Conservation (phyloP, 306 rosid species). For the Castanea sativa region DNA sequence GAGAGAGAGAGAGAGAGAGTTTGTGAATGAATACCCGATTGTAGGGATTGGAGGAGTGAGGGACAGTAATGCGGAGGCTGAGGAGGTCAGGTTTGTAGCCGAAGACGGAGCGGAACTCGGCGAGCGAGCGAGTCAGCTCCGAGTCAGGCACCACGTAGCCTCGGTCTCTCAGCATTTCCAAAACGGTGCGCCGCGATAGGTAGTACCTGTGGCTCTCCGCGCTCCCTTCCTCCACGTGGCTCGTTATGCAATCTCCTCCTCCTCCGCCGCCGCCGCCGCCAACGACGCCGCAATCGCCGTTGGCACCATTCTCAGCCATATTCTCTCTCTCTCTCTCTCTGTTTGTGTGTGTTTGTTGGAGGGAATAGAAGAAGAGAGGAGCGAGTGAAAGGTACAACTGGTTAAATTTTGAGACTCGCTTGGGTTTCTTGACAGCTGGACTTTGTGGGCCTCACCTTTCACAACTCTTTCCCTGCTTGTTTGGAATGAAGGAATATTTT, state of each 20-base stretch:
- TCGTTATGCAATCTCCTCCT: constrained; percentile 7
- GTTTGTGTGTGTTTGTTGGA: no score
- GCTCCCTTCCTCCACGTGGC: neutral
- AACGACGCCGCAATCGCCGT: neutral
- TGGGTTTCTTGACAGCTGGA: no score
- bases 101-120: constrained; percentile 31
- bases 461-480: no score
- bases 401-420: no score
- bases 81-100: constrained; percentile 35
- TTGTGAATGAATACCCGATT: constrained; percentile 26
- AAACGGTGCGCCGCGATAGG: constrained; percentile 24
- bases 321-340: neutral
- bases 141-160: constrained; percentile 41
- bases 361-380: no score
- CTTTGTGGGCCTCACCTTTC: no score
- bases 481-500: no score
- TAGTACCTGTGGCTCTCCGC: constrained; percentile 42
- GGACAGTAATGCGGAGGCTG: constrained; percentile 18
- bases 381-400: no score
- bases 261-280: neutral
- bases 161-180: constrained; percentile 51
- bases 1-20: no score
- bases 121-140: constrained; percentile 34
- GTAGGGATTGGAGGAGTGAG: constrained; percentile 32
- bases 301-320: neutral